These are phyloP conservation scores for Eutrema japonicum DNA, from an alignment of 345 rosid genomes.

Conservation along the genomic window DNA sequence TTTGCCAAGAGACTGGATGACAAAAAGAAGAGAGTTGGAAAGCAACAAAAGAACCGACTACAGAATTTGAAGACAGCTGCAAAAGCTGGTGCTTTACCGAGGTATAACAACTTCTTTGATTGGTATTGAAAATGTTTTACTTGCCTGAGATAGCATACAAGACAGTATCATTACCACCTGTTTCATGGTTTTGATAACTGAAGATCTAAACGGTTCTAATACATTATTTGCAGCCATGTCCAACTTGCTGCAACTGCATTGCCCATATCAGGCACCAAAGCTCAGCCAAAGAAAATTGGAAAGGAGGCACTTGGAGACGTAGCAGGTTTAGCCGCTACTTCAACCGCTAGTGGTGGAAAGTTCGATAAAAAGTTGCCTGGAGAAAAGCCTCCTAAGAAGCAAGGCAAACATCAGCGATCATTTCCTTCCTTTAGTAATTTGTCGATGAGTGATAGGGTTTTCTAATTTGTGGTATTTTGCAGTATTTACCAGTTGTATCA, in stretches of 20 bases:
- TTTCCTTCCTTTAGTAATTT: not conserved
- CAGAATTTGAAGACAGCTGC: slow-evolving; percentile 79
- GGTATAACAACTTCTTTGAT: slow-evolving; percentile 49
- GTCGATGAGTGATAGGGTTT: not conserved
- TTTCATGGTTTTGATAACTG: slow-evolving; percentile 19
- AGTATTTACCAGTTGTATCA: slow-evolving; percentile 85
- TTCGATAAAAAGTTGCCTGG: slow-evolving; percentile 87
- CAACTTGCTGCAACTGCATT: slow-evolving; percentile 86
- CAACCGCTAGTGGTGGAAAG: slow-evolving; percentile 97
- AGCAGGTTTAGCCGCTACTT: slow-evolving; percentile 85
- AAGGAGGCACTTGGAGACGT: slow-evolving; percentile 79
- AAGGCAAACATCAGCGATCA: slow-evolving; percentile 58
- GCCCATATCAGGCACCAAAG: slow-evolving; percentile 82
- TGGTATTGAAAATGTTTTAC: not conserved
- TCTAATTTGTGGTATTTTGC: slow-evolving; percentile 31
- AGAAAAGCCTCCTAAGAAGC: slow-evolving; percentile 78
- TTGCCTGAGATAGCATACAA: not conserved
- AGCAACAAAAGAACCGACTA: slow-evolving; percentile 71
- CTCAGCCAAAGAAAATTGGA: slow-evolving; percentile 63
- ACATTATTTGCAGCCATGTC: slow-evolving; percentile 64
- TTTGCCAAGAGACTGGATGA: slow-evolving; percentile 79
- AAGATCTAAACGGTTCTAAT: slow-evolving; percentile 14
- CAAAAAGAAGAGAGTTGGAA: slow-evolving; percentile 74
- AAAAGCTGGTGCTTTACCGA: slow-evolving; percentile 87
- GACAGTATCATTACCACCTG: not conserved